Percentiles rank a stretch among this genome's conserved stretches.
Conservation (phyloP, 257 asterid genomes). For the Scutellaria minor region DNA sequence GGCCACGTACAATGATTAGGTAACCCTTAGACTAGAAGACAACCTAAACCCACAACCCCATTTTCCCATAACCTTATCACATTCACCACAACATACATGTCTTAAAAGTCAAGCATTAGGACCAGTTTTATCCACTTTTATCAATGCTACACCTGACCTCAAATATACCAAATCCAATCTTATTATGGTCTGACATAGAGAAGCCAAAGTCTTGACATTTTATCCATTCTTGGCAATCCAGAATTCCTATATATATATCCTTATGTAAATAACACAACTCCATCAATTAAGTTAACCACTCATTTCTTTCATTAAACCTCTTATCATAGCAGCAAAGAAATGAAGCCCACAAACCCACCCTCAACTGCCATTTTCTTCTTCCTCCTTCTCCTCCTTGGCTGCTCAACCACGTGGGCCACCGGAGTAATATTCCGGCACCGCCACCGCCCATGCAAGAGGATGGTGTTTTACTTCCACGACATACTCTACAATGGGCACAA, state of each 20-base stretch:
- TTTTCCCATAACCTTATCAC: background rate
- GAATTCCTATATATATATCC: slow-evolving; percentile 7
- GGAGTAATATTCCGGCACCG: slow-evolving; percentile 9
- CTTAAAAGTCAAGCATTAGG: slow-evolving; percentile 35
- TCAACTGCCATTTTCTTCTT: slow-evolving; percentile 23
- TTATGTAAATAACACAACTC: background rate
- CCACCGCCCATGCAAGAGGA: slow-evolving; percentile 56
- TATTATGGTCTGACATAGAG: too few species aligned
- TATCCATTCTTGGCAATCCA: too few species aligned
- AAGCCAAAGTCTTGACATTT: too few species aligned
- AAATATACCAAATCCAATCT: too few species aligned
- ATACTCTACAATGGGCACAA: slow-evolving; percentile 71
- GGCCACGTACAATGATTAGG: slow-evolving; percentile 26
- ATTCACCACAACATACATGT: background rate
- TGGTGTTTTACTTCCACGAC: slow-evolving; percentile 76
- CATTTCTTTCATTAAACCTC: too few species aligned
- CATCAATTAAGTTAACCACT: too few species aligned
- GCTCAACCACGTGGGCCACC: slow-evolving; percentile 21
- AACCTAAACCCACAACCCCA: slow-evolving; percentile 24
- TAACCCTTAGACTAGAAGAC: slow-evolving; percentile 33
- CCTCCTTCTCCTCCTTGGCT: slow-evolving; percentile 28
- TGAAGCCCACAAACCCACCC: slow-evolving; percentile 38
- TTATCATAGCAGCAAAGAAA: background rate
- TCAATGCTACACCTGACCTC: too few species aligned
- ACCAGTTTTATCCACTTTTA: background rate